Conservation (phyloP, 2,329 filamentous ascomycete genomes). For the Waltergamsia citrina region DNA sequence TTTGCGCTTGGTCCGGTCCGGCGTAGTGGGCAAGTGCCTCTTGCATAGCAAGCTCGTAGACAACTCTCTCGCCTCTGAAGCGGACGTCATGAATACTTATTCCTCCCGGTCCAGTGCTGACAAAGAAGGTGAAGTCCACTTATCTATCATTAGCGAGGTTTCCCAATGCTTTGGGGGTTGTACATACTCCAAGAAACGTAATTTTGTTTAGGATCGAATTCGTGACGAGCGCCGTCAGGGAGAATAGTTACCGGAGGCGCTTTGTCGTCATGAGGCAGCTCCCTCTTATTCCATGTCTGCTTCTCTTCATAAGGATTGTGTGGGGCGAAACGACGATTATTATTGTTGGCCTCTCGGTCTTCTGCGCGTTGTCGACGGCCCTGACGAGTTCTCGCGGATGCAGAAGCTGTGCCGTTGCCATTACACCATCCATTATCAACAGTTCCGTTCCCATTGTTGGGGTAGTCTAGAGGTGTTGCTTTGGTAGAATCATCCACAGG, state of each 20-base stretch:
- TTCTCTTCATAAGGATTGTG: constrained; percentile 3
- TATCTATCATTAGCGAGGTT: background rate
- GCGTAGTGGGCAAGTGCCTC: constrained; percentile 4
- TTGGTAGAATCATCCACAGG: constrained; percentile 3
- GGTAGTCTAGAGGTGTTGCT: constrained; percentile 4
- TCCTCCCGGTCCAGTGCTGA: constrained; percentile 1
- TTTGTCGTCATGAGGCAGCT: background rate
- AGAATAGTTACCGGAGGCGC: background rate
- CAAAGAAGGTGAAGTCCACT: constrained; percentile 3
- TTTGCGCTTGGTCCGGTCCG: constrained; percentile 1
- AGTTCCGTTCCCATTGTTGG: constrained; percentile 3
- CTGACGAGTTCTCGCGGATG: background rate
- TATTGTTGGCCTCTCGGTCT: background rate
- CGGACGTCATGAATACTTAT: constrained; percentile 2
- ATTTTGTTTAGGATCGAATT: constrained; percentile 4
- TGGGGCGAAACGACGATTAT: background rate
- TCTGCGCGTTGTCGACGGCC: background rate
- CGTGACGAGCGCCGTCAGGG: background rate
- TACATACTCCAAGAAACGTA: constrained; percentile 5
- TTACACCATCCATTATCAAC: background rate
- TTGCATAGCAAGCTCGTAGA: constrained; percentile 5
- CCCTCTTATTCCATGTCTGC: background rate
- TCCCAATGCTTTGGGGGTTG: background rate
- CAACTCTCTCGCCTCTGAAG: constrained; percentile 1
- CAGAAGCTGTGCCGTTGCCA: background rate